A percentile compares a stretch with the other conserved stretches of the same genome.
These are phyloP conservation scores for Rhodotorula sphaerocarpa DNA, from an alignment of 768 basidiomycete species.

Conservation along the genomic window DNA sequence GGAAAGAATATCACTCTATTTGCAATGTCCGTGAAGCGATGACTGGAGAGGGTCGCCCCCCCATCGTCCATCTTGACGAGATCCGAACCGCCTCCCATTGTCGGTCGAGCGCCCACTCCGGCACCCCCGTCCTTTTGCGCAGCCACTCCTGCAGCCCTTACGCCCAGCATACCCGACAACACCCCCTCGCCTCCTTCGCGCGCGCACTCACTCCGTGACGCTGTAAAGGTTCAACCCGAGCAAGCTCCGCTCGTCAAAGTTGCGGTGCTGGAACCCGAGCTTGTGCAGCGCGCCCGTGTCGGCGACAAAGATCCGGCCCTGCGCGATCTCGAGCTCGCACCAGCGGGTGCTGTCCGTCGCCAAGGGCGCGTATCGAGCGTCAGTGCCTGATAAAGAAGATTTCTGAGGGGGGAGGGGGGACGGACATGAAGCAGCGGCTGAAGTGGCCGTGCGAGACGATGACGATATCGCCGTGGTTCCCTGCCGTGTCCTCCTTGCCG, in stretches of 20 bases:
- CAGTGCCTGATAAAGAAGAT: too few species aligned
- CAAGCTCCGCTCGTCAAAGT: conserved; percentile 23
- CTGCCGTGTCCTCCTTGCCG: conserved; percentile 62
- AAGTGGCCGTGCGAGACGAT: conserved; percentile 81
- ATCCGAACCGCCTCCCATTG: too few species aligned
- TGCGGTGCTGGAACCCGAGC: conserved; percentile 26
- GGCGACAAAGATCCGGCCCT: conserved; percentile 34
- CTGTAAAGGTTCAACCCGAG: conserved; percentile 21
- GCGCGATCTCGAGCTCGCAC: conserved; percentile 59
- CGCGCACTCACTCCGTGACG: neutral
- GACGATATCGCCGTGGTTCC: conserved; percentile 65
- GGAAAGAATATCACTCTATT: too few species aligned
- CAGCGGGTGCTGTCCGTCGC: conserved; percentile 58
- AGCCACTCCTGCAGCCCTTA: too few species aligned
- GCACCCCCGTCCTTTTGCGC: too few species aligned
- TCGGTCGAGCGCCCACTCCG: too few species aligned
- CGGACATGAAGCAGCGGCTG: conserved; percentile 36
- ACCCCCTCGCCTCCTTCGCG: too few species aligned
- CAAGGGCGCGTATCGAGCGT: neutral
- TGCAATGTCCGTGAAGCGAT: too few species aligned
- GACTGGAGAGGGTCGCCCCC: too few species aligned
- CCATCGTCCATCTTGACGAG: too few species aligned
- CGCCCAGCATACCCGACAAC: too few species aligned
- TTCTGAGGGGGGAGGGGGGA: neutral
- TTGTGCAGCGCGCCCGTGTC: conserved; percentile 28